phyloP scores from a whole-genome alignment of 805 yeast species.

The Candida morakotiae region DNA sequence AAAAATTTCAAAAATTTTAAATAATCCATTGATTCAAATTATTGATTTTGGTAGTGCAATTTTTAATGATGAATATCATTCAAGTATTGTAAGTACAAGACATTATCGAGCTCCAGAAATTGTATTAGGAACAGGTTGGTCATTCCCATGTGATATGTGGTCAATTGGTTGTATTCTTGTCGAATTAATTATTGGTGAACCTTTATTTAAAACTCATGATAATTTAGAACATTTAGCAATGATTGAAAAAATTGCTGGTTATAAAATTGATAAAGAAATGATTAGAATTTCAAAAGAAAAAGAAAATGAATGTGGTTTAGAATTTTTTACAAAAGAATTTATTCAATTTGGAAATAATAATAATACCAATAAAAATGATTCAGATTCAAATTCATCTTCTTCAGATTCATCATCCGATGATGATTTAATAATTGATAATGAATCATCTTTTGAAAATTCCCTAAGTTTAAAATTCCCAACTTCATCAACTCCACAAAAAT shows the following conservation, averaged over 20 bases:
- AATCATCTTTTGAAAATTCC: slow-evolving; percentile 20
- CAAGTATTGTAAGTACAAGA: slow-evolving; percentile 86
- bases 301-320: slow-evolving; percentile 39
- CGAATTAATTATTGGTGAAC: slow-evolving; percentile 90
- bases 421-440: slow-evolving; percentile 30
- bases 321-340: slow-evolving; percentile 29
- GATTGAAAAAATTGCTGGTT: slow-evolving; percentile 79
- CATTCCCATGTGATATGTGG: slow-evolving; percentile 96
- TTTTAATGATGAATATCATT: slow-evolving; percentile 90
- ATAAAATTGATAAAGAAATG: slow-evolving; percentile 43
- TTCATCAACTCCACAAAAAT: slow-evolving; percentile 34
- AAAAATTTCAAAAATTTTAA: slow-evolving; percentile 46
- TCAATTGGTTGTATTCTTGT: slow-evolving; percentile 90
- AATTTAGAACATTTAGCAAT: slow-evolving; percentile 90
- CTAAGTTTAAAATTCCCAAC: slow-evolving; percentile 36
- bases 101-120: slow-evolving; percentile 98
- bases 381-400: slow-evolving; percentile 2
- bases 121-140: slow-evolving; percentile 93
- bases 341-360: slow-evolving; percentile 2
- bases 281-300: slow-evolving; percentile 29
- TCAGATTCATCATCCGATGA: slow-evolving; percentile 20
- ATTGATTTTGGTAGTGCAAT: slow-evolving; percentile 98
- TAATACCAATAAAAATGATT: slow-evolving; percentile 8
- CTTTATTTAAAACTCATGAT: slow-evolving; percentile 91
- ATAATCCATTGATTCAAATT: slow-evolving; percentile 77